These are phyloP conservation scores for Trichaptum fuscoviolaceum DNA, from an alignment of 768 basidiomycete genomes.

Conservation along the genomic window DNA sequence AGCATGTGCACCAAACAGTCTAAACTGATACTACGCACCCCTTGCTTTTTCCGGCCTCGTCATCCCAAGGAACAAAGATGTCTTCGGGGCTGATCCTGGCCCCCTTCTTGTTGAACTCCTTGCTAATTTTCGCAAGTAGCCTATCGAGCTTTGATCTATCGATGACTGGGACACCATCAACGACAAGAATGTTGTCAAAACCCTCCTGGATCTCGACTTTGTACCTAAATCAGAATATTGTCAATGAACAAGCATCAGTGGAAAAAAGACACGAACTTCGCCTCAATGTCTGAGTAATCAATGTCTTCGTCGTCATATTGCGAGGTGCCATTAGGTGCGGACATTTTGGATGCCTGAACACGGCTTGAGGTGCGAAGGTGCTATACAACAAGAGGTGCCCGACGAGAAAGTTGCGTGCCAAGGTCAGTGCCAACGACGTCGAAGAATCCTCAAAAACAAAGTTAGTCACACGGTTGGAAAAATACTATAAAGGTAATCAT, in stretches of 20 bases:
- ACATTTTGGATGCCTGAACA: constrained; percentile 35
- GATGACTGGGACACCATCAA: constrained; percentile 90
- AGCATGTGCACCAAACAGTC: constrained; percentile 4
- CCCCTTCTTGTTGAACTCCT: constrained; percentile 82
- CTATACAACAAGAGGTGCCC: background rate
- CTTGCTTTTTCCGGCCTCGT: constrained; percentile 77
- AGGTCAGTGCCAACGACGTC: background rate
- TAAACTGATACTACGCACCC: constrained; percentile 51
- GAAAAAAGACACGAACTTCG: constrained; percentile 48
- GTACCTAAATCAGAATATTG: constrained; percentile 53
- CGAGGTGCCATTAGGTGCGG: constrained; percentile 31
- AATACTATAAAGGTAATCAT: background rate
- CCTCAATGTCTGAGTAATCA: constrained; percentile 86
- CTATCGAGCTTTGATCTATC: constrained; percentile 81
- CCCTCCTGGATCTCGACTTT: constrained; percentile 78
- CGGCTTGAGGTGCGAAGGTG: background rate
- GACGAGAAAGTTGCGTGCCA: background rate
- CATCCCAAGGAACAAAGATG: constrained; percentile 87
- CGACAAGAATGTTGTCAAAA: constrained; percentile 86
- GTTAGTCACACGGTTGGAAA: background rate
- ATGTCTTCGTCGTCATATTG: constrained; percentile 48
- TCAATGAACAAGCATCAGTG: constrained; percentile 1
- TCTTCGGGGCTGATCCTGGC: constrained; percentile 68
- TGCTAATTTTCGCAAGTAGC: constrained; percentile 73
- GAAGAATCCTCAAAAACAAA: background rate